A percentile compares a stretch with the other conserved stretches of the same genome.
phyloP scores from a whole-genome alignment of 306 rosid species.

The Trichosanthes cucumerina region DNA sequence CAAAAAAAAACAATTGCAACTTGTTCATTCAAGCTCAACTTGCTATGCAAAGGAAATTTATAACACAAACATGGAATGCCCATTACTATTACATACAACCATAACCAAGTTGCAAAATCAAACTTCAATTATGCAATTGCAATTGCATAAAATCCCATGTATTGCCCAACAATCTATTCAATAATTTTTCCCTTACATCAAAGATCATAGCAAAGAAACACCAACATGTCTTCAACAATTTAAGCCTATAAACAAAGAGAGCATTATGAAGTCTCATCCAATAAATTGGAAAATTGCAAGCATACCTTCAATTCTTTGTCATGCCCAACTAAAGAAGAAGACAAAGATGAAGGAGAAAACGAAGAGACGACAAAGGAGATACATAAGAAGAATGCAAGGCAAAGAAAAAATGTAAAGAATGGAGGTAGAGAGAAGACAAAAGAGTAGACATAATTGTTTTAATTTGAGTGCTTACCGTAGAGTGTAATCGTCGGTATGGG shows the following conservation, averaged over 20 bases:
- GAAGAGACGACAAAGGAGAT: too few relatives aligned
- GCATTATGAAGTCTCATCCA: slow-evolving; percentile 9
- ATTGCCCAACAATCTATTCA: not conserved
- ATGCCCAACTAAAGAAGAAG: slow-evolving; percentile 85
- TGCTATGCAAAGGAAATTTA: not conserved
- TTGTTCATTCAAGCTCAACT: not conserved
- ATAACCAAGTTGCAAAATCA: slow-evolving; percentile 1
- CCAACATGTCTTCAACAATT: not conserved
- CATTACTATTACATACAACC: not conserved
- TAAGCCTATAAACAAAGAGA: slow-evolving; percentile 3
- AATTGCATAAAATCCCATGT: not conserved
- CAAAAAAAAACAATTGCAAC: not conserved
- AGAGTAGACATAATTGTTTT: too few relatives aligned
- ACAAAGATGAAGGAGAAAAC: too few relatives aligned
- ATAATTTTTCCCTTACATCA: not conserved
- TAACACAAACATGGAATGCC: not conserved
- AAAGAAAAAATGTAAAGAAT: too few relatives aligned
- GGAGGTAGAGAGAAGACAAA: too few relatives aligned
- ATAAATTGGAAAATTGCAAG: slow-evolving; percentile 1
- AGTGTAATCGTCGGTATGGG: too few relatives aligned
- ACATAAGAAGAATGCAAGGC: too few relatives aligned
- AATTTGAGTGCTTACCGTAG: too few relatives aligned
- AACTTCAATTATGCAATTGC: too few relatives aligned
- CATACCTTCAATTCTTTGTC: slow-evolving; percentile 69
- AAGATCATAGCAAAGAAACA: not conserved